A percentile compares a stretch with the other conserved stretches of the same genome.
These are phyloP conservation scores for Zymoseptoria tritici DNA, from an alignment of 2,329 filamentous ascomycete species.

Conservation along the genomic window DNA sequence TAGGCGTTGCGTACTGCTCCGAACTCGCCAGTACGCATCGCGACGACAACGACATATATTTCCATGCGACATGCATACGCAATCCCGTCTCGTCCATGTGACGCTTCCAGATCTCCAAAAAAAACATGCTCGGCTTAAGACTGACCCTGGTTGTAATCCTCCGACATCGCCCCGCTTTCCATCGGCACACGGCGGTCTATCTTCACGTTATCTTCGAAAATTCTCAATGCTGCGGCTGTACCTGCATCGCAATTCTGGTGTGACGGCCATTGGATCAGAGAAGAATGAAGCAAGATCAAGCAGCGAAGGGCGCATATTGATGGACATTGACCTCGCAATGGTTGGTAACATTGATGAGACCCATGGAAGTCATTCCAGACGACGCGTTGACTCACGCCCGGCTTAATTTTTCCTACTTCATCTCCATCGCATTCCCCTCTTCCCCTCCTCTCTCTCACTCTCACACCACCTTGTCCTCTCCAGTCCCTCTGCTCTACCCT, in stretches of 20 bases:
- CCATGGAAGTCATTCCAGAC: neutral
- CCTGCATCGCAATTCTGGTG: neutral
- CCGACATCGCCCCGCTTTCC: neutral
- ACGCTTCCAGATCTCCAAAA: neutral
- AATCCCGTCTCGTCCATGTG: neutral
- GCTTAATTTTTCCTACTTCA: neutral
- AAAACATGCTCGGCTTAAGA: neutral
- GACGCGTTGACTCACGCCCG: neutral
- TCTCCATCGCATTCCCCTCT: neutral
- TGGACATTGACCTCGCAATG: neutral
- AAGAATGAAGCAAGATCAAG: neutral
- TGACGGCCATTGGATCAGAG: neutral
- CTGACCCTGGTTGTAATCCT: neutral
- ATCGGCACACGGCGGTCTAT: neutral
- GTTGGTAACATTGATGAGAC: neutral
- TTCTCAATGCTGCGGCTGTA: neutral
- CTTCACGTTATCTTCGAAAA: neutral
- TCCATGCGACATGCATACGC: neutral
- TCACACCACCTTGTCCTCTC: neutral
- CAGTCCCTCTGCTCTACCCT: neutral
- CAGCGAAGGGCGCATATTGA: neutral
- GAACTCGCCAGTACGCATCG: neutral
- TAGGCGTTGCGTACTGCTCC: neutral
- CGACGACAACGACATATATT: neutral
- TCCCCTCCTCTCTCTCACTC: neutral